Conservation (phyloP, 345 rosid species). For the Camelina hispida region DNA sequence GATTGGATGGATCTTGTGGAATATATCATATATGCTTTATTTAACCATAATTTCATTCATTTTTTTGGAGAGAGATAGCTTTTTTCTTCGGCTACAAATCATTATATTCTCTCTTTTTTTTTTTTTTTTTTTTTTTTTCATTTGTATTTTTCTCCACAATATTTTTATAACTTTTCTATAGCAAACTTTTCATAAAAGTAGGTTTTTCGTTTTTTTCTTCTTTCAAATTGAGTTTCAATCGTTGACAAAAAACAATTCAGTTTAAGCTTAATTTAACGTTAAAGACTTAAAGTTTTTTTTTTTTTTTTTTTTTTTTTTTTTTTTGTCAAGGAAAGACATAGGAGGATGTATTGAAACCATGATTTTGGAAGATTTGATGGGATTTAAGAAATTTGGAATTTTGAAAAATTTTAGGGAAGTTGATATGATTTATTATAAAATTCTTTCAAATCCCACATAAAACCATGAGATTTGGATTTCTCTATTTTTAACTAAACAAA, state of each 20-base stretch:
- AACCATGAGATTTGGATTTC: too few species aligned
- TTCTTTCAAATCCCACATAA: too few species aligned
- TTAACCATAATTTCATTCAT: background rate
- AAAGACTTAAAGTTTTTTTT: too few species aligned
- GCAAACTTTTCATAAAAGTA: background rate
- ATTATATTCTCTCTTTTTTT: background rate
- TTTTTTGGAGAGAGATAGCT: background rate
- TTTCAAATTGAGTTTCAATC: background rate
- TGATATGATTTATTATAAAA: too few species aligned
- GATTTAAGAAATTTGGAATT: too few species aligned
- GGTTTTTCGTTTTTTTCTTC: too few species aligned
- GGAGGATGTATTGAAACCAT: too few species aligned
- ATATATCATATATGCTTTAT: background rate
- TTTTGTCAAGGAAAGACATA: too few species aligned
- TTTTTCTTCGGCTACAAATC: background rate
- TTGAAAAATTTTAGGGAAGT: too few species aligned
- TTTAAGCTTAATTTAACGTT: background rate
- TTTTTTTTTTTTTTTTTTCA: background rate
- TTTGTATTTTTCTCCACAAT: background rate
- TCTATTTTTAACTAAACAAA: too few species aligned
- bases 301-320: too few species aligned
- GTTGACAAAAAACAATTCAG: conserved; percentile 1
- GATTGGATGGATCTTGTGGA: background rate
- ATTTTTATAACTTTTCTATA: background rate
- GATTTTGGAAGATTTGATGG: too few species aligned